Evolutionary conservation across 768 basidiomycete genomes (phyloP).

Genomic region (Neoboletus magnificus): DNA sequence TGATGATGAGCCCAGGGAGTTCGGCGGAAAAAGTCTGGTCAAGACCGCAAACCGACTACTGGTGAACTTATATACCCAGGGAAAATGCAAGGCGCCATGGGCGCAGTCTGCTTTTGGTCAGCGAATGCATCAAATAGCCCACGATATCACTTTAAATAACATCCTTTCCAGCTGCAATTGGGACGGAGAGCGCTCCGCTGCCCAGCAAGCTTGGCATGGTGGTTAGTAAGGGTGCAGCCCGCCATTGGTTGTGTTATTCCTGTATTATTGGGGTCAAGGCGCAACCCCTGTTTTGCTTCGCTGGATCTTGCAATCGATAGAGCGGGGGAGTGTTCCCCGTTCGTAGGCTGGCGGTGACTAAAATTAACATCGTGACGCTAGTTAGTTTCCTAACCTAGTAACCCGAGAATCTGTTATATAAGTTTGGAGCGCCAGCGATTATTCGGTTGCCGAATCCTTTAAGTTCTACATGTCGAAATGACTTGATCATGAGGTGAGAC

Average conservation of each 20-base stretch:
- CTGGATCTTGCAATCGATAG: too few relatives aligned
- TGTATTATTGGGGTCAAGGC: not conserved
- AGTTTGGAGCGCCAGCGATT: too few relatives aligned
- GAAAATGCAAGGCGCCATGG: not conserved
- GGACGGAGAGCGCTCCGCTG: not conserved
- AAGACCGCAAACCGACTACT: not conserved
- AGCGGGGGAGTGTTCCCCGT: too few relatives aligned
- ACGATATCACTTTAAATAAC: not conserved
- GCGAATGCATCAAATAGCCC: too few relatives aligned
- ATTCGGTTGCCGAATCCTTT: too few relatives aligned
- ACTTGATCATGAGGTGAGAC: too few relatives aligned
- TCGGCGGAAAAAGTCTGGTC: not conserved
- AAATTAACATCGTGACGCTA: too few relatives aligned
- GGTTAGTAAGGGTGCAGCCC: not conserved
- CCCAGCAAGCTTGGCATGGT: not conserved
- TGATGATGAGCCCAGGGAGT: not conserved
- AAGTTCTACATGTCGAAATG: too few relatives aligned
- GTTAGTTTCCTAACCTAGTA: too few relatives aligned
- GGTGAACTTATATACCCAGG: constrained; percentile 1
- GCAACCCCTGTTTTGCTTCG: not conserved
- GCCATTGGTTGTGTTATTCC: not conserved
- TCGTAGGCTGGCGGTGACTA: too few relatives aligned
- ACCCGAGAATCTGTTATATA: too few relatives aligned
- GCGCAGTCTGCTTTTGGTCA: not conserved
- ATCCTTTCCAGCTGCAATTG: not conserved